phyloP scores from a whole-genome alignment of 768 basidiomycete genomes.

The Boletus sp. region DNA sequence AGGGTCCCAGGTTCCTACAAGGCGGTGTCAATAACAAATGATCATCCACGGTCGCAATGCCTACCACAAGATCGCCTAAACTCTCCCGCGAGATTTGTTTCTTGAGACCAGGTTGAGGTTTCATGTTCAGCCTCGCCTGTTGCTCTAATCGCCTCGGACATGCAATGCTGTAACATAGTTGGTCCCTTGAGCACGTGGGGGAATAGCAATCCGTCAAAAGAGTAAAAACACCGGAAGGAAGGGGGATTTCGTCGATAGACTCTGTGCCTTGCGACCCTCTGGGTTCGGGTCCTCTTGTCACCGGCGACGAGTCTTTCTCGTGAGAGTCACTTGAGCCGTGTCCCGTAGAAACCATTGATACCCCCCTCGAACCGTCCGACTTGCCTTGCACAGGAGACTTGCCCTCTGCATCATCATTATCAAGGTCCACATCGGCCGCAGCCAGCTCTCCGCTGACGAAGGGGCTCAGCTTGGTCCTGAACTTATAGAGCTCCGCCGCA shows the following conservation, averaged over 20 bases:
- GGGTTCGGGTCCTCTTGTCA: slow-evolving; percentile 16
- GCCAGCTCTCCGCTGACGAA: slow-evolving; percentile 77
- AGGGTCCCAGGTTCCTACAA: slow-evolving; percentile 74
- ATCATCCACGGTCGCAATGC: slow-evolving; percentile 12
- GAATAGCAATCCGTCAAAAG: slow-evolving; percentile 97
- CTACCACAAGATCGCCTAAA: slow-evolving; percentile 72
- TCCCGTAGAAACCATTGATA: slow-evolving; percentile 25
- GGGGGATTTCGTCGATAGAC: slow-evolving; percentile 56
- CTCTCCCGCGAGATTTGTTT: slow-evolving; percentile 82
- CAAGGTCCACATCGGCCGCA: slow-evolving; percentile 31
- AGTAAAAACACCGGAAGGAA: slow-evolving; percentile 95
- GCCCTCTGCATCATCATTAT: slow-evolving; percentile 34
- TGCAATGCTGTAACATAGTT: slow-evolving; percentile 95
- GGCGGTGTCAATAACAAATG: slow-evolving; percentile 14
- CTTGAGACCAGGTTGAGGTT: slow-evolving; percentile 83
- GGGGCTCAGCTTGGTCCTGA: slow-evolving; percentile 79
- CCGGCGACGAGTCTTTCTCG: slow-evolving; percentile 32
- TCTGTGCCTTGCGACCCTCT: slow-evolving; percentile 39
- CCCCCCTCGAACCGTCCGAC: slow-evolving; percentile 19
- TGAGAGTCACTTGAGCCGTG: slow-evolving; percentile 36
- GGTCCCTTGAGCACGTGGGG: slow-evolving; percentile 91
- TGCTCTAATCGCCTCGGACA: slow-evolving; percentile 94
- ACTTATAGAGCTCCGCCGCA: slow-evolving; percentile 87
- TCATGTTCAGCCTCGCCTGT: slow-evolving; percentile 91
- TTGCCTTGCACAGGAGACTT: slow-evolving; percentile 26